These are phyloP conservation scores for Polyrhizophydium stewartii DNA, from an alignment of 371 early-diverging fungal species.

Conservation along the genomic window DNA sequence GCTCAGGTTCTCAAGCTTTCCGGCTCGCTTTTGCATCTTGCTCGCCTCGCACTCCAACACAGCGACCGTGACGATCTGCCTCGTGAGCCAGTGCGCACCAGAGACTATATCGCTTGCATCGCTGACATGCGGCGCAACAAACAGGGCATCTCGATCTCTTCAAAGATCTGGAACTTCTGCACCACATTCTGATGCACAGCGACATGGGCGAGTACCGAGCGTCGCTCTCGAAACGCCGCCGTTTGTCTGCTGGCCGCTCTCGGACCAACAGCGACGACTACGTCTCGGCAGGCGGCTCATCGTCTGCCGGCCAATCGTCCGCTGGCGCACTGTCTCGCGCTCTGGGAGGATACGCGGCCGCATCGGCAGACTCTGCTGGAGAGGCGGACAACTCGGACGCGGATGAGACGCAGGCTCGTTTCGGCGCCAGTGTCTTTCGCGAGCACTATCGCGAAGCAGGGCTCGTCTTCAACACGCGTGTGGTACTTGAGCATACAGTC, in stretches of 20 bases:
- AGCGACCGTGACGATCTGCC: background rate
- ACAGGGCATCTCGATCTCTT: background rate
- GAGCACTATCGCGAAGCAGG: slow-evolving; percentile 42
- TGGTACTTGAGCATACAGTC: slow-evolving; percentile 32
- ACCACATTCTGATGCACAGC: background rate
- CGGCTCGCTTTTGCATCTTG: background rate
- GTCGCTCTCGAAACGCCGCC: slow-evolving; percentile 2
- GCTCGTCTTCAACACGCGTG: slow-evolving; percentile 44
- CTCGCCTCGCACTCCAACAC: background rate
- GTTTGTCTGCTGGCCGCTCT: too few species aligned
- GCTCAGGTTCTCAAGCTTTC: slow-evolving; percentile 16
- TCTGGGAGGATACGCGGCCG: too few species aligned
- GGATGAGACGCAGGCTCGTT: background rate
- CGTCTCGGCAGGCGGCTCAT: too few species aligned
- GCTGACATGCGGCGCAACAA: background rate
- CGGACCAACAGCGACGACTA: too few species aligned
- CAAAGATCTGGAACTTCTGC: background rate
- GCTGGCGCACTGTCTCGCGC: too few species aligned
- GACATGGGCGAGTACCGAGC: slow-evolving; percentile 5
- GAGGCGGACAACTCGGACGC: too few species aligned
- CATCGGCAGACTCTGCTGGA: too few species aligned
- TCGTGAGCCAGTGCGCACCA: background rate
- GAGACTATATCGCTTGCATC: background rate
- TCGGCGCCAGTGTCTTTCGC: slow-evolving; percentile 23
- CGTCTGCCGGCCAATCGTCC: too few species aligned